Evolutionary conservation across 495 filamentous ascomycete species (phyloP).

Genomic region (Umbilicaria muhlenbergii): DNA sequence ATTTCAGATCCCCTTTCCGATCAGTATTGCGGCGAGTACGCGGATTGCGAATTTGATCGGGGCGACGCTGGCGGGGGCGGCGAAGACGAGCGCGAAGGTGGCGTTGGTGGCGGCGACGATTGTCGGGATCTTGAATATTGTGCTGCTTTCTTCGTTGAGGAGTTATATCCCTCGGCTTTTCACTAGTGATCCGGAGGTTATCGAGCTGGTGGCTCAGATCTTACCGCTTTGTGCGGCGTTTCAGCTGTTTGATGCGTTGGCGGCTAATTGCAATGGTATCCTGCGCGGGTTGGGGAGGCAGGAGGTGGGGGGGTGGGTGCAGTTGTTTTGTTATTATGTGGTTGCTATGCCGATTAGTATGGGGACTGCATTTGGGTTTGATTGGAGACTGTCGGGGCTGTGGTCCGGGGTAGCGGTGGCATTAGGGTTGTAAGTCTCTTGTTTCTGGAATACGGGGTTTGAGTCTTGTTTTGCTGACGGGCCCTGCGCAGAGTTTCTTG

Average conservation of each 20-base stretch:
- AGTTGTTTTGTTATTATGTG: conserved; percentile 69
- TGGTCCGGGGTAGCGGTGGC: conserved; percentile 72
- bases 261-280: conserved; percentile 65
- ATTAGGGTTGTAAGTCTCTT: conserved; percentile 26
- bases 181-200: conserved; percentile 65
- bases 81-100: conserved; percentile 54
- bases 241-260: conserved; percentile 74
- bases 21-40: conserved; percentile 46
- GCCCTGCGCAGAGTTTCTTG: conserved; percentile 34
- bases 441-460: not conserved
- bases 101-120: conserved; percentile 45
- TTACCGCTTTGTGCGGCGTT: conserved; percentile 73
- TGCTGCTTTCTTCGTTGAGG: conserved; percentile 45
- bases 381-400: conserved; percentile 59
- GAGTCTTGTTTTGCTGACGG: conserved; percentile 12
- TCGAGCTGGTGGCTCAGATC: conserved; percentile 51
- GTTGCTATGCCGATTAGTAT: conserved; percentile 77
- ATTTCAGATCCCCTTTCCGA: conserved; percentile 52
- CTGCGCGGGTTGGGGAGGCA: conserved; percentile 74
- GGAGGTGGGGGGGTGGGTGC: conserved; percentile 76
- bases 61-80: conserved; percentile 54
- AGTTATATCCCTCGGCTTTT: conserved; percentile 62
- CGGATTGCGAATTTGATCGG: conserved; percentile 51
- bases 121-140: conserved; percentile 63
- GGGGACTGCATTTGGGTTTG: conserved; percentile 52